Percentiles rank a stretch among this genome's conserved stretches.
Conservation (phyloP, 345 rosid genomes). For the Nasturtium officinale region DNA sequence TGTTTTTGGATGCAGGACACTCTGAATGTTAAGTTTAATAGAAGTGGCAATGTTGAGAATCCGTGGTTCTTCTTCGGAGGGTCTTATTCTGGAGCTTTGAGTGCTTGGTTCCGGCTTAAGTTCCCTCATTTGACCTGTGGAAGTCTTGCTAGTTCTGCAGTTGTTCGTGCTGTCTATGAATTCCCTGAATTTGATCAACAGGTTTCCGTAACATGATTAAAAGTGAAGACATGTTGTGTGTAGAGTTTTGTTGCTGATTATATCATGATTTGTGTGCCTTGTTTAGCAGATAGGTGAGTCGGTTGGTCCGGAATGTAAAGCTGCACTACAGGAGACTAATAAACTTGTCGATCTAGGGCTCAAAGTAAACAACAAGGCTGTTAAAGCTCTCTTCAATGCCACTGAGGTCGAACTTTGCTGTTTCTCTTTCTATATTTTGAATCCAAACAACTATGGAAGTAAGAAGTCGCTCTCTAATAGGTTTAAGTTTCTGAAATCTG, state of each 20-base stretch:
- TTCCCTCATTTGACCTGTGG: constrained; percentile 95
- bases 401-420: constrained; percentile 61
- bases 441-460: background rate
- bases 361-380: constrained; percentile 57
- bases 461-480: background rate
- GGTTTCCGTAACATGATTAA: constrained; percentile 51
- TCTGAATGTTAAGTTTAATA: constrained; percentile 63
- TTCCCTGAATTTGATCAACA: constrained; percentile 82
- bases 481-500: constrained; percentile 27
- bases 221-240: background rate
- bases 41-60: constrained; percentile 54
- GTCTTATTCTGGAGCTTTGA: constrained; percentile 92
- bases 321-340: constrained; percentile 71
- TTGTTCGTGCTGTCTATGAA: constrained; percentile 82
- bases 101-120: constrained; percentile 96
- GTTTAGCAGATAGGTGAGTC: constrained; percentile 74
- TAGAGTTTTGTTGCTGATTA: background rate
- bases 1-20: constrained; percentile 52
- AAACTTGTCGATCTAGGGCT: constrained; percentile 67
- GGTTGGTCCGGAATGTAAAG: constrained; percentile 91
- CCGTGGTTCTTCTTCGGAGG: constrained; percentile 90
- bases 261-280: constrained; percentile 7
- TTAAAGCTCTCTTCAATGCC: constrained; percentile 72
- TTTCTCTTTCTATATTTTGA: constrained; percentile 16
- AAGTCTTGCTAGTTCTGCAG: constrained; percentile 98